Evolutionary conservation across 2,329 filamentous ascomycete genomes (phyloP), one percentile per base, ranked within the genome.

Genomic region (Colletotrichum theobromicola): DNA sequence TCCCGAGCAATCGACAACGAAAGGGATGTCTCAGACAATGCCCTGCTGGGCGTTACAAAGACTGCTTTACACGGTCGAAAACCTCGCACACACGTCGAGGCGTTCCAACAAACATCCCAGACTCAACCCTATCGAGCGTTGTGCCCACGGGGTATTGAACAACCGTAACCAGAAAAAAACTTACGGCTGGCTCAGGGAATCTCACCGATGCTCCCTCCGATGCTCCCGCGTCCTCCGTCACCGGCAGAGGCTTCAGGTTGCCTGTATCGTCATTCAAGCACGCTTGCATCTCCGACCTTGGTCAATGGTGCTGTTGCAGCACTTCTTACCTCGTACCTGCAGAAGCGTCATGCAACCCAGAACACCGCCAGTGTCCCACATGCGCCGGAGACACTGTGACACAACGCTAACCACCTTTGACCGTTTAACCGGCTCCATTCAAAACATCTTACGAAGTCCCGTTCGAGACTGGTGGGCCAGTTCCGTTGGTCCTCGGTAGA

Each of bases 291-390:
- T 74, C 42, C 24, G 67, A n/a, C 71, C 61, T 62, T 61, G 57
- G 15, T 64, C 50, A 30, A 46, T 32, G 7, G 46, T 30, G 37
- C 35, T 18, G 46, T 32, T 53, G 21, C 53, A 70, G 58, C 58
- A 53, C 72, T n/a, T 72, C 34, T 75, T 77, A 63, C 76, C 72
- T 76, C 74, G 74, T 76, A 78, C 77, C 77, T 79, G 78, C 78
- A 78, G 77, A 78, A 77, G 75, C 77, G 76, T 65, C 68, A 71
- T 77, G 76, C 69, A 74, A 65, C 55, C 72, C 28, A 46, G 64
- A 50, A 67, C 62, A 70, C 37, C 37, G 50, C 55, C 73, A 69
- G 58, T 63, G 75, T 71, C 42, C 69, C 46, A 75, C 60, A 64
- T 74, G 72, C 75, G 50, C 66, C 66, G 42, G 37, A 75, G 50